Conservation (phyloP, 1,284 basidiomycete species). For the Cutaneotrichosporon sp. region DNA sequence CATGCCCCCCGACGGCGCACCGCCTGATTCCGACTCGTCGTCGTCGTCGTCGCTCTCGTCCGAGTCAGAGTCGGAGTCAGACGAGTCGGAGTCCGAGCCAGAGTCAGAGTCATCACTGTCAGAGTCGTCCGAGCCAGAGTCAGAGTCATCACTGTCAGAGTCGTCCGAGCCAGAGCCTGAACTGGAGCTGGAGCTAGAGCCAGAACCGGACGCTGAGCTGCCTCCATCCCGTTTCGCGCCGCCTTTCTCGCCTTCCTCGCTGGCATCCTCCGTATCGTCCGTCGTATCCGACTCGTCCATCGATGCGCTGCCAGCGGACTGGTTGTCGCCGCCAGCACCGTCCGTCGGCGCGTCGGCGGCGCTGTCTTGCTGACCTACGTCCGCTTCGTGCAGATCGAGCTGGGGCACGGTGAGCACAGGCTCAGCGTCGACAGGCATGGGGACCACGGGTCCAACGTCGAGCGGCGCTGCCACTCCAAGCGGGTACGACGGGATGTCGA, state of each 20-base stretch:
- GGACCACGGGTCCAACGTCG: slow-evolving; percentile 5
- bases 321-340: background rate
- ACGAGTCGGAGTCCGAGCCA: slow-evolving; percentile 15
- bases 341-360: background rate
- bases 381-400: too few species aligned
- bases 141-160: slow-evolving; percentile 7
- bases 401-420: background rate
- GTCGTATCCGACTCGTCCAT: slow-evolving; percentile 1
- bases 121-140: slow-evolving; percentile 9
- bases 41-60: slow-evolving; percentile 11
- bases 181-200: slow-evolving; percentile 4
- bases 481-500: too few species aligned
- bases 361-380: too few species aligned
- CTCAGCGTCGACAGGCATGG: slow-evolving; percentile 7
- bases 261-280: slow-evolving; percentile 6
- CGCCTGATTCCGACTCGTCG: background rate
- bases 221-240: too few species aligned
- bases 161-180: slow-evolving; percentile 2
- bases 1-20: slow-evolving; percentile 11
- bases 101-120: slow-evolving; percentile 18
- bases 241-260: background rate
- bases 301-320: background rate
- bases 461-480: too few species aligned
- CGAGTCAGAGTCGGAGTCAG: slow-evolving; percentile 9
- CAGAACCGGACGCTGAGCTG: slow-evolving; percentile 11